Percentiles rank a stretch among this genome's conserved stretches.
Conservation (phyloP, 305 asterid species). For the Fraxinus greggii region DNA sequence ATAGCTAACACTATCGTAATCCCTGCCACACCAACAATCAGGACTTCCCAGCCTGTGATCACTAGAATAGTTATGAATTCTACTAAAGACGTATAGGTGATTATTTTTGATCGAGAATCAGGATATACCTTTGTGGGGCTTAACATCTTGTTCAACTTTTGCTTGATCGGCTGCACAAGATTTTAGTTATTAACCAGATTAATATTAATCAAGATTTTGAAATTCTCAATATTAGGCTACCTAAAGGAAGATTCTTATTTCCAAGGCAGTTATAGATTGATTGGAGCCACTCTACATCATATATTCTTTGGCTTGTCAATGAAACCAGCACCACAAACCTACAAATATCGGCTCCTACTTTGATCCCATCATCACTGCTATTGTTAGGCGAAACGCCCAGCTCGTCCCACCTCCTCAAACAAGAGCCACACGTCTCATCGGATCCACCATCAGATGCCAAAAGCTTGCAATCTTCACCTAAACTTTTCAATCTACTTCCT, state of each 20-base stretch:
- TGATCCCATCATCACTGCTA: conserved; percentile 9
- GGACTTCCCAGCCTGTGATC: conserved; percentile 41
- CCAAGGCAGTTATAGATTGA: conserved; percentile 53
- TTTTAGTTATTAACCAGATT: not conserved
- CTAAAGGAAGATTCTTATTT: conserved; percentile 33
- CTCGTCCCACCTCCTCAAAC: conserved; percentile 46
- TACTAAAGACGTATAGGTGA: not conserved
- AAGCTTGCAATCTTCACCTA: conserved; percentile 42
- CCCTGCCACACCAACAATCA: conserved; percentile 42
- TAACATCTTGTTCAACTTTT: conserved; percentile 17
- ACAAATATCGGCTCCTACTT: conserved; percentile 39
- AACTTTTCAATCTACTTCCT: conserved; percentile 31
- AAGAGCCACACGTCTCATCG: conserved; percentile 37
- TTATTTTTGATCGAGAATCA: not conserved
- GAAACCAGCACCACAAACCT: conserved; percentile 50
- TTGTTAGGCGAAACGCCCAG: conserved; percentile 12
- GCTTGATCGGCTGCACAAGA: conserved; percentile 35
- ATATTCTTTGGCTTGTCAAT: conserved; percentile 44
- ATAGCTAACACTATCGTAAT: conserved; percentile 24
- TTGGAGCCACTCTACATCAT: conserved; percentile 49
- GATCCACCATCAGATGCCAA: conserved; percentile 30
- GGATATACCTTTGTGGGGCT: conserved; percentile 36
- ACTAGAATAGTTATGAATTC: not conserved
- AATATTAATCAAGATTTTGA: not conserved
- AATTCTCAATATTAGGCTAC: conserved; percentile 27